phyloP scores from a whole-genome alignment of 2,329 filamentous ascomycete species.

The Ophioceras dolichostomum region DNA sequence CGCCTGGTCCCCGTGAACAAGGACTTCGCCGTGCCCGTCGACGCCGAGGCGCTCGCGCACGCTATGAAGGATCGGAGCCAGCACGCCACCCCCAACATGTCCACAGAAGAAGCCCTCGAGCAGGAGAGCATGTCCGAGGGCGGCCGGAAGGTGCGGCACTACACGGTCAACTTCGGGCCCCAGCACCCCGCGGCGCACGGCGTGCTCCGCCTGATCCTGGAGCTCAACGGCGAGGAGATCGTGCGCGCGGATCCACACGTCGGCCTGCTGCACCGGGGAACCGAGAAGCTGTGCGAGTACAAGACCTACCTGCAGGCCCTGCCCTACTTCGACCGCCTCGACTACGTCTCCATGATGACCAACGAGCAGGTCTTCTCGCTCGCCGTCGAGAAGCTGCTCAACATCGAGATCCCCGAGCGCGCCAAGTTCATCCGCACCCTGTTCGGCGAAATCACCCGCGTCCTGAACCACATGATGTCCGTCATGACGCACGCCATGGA shows the following conservation, averaged over 20 bases:
- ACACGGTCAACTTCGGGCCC: conserved; percentile 98
- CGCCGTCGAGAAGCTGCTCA: conserved; percentile 94
- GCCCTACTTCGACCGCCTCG: conserved; percentile 96
- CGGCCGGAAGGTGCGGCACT: conserved; percentile 94
- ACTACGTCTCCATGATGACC: conserved; percentile 99
- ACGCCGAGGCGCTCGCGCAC: too few species aligned
- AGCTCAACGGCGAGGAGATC: conserved; percentile 96
- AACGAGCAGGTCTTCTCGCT: conserved; percentile 97
- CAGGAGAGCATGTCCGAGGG: too few species aligned
- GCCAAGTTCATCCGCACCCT: conserved; percentile 95
- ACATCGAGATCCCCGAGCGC: conserved; percentile 87
- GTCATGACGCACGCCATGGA: conserved; percentile 97
- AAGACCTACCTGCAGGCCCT: conserved; percentile 97
- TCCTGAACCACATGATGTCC: conserved; percentile 97
- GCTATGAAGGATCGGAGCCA: too few species aligned
- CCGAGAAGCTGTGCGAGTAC: conserved; percentile 99
- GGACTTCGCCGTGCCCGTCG: conserved; percentile 41
- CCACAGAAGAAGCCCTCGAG: too few species aligned
- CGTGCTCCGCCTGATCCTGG: conserved; percentile 92
- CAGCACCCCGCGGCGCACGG: conserved; percentile 98
- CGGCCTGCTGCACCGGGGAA: conserved; percentile 88
- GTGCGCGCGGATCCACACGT: conserved; percentile 94
- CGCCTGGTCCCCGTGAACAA: conserved; percentile 54
- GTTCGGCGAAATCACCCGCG: conserved; percentile 88
- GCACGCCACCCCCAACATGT: too few species aligned